Evolutionary conservation across 2,329 filamentous ascomycete genomes (phyloP), one percentile per base, ranked within the genome.

Genomic region (Beauveria australis): DNA sequence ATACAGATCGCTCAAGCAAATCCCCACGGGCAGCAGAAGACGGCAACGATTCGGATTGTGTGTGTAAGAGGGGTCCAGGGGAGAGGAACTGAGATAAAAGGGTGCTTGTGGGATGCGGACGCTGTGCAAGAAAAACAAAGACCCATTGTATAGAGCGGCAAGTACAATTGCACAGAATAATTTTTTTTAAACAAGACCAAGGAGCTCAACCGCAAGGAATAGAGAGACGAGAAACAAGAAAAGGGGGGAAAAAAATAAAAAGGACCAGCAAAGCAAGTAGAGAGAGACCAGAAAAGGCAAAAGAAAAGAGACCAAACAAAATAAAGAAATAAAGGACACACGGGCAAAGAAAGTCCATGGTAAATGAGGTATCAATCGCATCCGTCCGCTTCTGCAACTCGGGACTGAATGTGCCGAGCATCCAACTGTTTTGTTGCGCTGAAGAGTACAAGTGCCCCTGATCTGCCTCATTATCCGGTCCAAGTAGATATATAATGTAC

Each of bases 351-450:
- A 58, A 54, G 26, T 48, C 43, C 44, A 63, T 37, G 48, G 48
- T 61, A 67, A 69, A 67, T 61, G 65, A 73, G 72, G 71, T 72
- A 73, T 74, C 71, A 68, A 73, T 74, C 71, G 69, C 69, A 68
- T 70, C 67, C 68, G 68, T 67, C 64, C 67, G 65, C 64, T 63
- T 59, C 48, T 26, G 48, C 56, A 44, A 14, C 40, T 46, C 18
- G 47, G 40, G 12, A 44, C 48, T 16, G 26, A 44, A 53, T 53
- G 44, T 19, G 48, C 55, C 18, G 18, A 58, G 30, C 33, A 43
- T 62, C 47, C 59, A 43, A 40, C 54, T 47, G 51, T 52, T 51
- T n/a, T 46, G 12, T 37, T 40, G 19, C 41, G 44, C 28, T 62
- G 22, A 58, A 26, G 12, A 57, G 30, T 40, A 47, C n/a, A 48